Conservation (phyloP, 2,329 filamentous ascomycete species). For the Biscogniauxia marginata region DNA sequence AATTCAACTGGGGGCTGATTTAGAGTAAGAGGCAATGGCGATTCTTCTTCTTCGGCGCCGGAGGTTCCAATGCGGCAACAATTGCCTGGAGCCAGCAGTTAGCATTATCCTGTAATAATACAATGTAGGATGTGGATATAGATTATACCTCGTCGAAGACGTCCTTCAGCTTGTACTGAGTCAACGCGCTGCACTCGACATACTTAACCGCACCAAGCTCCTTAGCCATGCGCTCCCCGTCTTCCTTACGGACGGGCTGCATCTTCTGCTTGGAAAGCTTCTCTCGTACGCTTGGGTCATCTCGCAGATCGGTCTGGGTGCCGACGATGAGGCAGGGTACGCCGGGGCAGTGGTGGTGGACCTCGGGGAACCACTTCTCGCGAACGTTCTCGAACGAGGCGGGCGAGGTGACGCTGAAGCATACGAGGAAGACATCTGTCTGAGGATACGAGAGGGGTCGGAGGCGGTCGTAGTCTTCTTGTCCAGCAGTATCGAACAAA, state of each 20-base stretch:
- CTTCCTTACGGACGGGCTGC: slow-evolving; percentile 85
- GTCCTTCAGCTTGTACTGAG: slow-evolving; percentile 98
- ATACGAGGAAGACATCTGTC: slow-evolving; percentile 98
- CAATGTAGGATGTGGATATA: background rate
- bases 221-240: slow-evolving; percentile 94
- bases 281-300: slow-evolving; percentile 81
- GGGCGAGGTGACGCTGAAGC: slow-evolving; percentile 96
- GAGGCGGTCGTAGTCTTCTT: slow-evolving; percentile 98
- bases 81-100: slow-evolving; percentile 65
- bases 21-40: slow-evolving; percentile 71
- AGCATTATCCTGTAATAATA: slow-evolving; percentile 19
- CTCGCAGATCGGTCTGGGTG: slow-evolving; percentile 93
- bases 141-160: slow-evolving; percentile 91
- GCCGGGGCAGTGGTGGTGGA: slow-evolving; percentile 96
- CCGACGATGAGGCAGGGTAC: slow-evolving; percentile 97
- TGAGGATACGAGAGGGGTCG: slow-evolving; percentile 96
- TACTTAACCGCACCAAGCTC: slow-evolving; percentile 98
- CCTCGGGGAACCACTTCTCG: slow-evolving; percentile 98
- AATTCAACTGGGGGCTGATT: slow-evolving; percentile 17
- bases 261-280: slow-evolving; percentile 97
- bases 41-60: slow-evolving; percentile 73
- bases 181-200: slow-evolving; percentile 96
- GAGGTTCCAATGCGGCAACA: slow-evolving; percentile 89
- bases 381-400: slow-evolving; percentile 99
- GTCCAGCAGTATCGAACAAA: slow-evolving; percentile 96